Percentiles rank a stretch among this genome's conserved stretches.
These are phyloP conservation scores for Millerozyma acaciae DNA, from an alignment of 805 yeast species.

Conservation along the genomic window DNA sequence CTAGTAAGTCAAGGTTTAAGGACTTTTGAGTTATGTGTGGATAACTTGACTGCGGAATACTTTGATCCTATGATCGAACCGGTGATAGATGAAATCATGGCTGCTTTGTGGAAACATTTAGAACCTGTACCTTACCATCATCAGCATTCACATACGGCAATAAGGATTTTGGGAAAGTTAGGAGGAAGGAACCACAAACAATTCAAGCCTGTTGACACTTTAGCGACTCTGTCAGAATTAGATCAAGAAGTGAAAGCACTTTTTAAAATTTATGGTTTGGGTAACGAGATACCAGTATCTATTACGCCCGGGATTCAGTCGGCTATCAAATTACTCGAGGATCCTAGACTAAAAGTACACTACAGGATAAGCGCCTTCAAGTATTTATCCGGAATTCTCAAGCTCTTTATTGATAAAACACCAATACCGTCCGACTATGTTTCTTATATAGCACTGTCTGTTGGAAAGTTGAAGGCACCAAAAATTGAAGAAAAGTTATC, in stretches of 20 bases:
- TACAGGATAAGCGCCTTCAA: conserved; percentile 77
- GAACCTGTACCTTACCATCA: conserved; percentile 93
- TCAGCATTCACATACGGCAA: conserved; percentile 91
- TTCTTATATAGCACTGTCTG: conserved; percentile 47
- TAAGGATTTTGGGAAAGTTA: conserved; percentile 86
- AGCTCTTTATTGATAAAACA: conserved; percentile 59
- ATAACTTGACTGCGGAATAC: conserved; percentile 91
- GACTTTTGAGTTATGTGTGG: conserved; percentile 93
- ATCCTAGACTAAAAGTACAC: conserved; percentile 56
- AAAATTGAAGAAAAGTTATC: conserved; percentile 28
- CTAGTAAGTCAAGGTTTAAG: conserved; percentile 91
- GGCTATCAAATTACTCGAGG: conserved; percentile 73
- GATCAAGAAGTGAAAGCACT: conserved; percentile 69
- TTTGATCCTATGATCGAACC: conserved; percentile 98
- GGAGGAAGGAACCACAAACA: conserved; percentile 95
- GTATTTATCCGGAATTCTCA: conserved; percentile 61
- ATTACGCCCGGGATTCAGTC: conserved; percentile 79
- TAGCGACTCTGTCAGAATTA: conserved; percentile 50
- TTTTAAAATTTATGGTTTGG: conserved; percentile 68
- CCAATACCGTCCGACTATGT: conserved; percentile 44
- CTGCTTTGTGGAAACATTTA: conserved; percentile 85
- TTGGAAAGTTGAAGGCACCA: conserved; percentile 40
- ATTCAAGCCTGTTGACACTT: conserved; percentile 68
- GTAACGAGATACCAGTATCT: conserved; percentile 58
- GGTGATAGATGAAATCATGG: conserved; percentile 89